Base-by-base conservation (phyloP, 148 eudicot species). In the Suaeda aralocaspica region DNA sequence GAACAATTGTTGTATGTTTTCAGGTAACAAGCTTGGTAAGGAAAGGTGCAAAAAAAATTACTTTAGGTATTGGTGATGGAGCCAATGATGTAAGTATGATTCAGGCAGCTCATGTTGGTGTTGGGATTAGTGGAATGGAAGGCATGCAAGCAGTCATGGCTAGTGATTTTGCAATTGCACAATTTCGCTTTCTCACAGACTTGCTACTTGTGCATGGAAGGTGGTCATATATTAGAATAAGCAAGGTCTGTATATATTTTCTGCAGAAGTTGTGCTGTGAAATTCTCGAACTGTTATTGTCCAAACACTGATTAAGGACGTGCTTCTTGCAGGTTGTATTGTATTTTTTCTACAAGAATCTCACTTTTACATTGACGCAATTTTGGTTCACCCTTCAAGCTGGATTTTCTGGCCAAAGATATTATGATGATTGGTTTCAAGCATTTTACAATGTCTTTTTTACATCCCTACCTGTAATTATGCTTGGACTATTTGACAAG, bases 81-180 rank as follows among this genome's bases (percentile, higher is more conserved):
- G 95, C 97, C 61, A 89, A 91, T 70, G 95, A 91, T 80, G 96
- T 88, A 36, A 91, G 93, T 68, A 88, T 84, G 98, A 93, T 93
- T 76, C 98, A 93, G 83, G 98, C 98, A 5, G 98, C 98, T 77
- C 98, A 93, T 86, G 95, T 93, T 70, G 98, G 98, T 65, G 95
- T 93, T 64, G 98, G 98, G 61, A 93, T 93, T 66, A 93, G 98
- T 83, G 98, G 98, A 46, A 56, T 85, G 78, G 98, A 93, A 84
- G 98, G 98, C 71, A 93, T 93, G 98, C 98, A 93, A 77, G 98
- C 98, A 15, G 98, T 93, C 55, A 90, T 93, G 98, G 98, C 98
- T 58, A 91, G 96, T 76, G 98, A 93, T 83, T 93, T 93, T 74
- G 98, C 98, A 71, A 93, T 93, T 73, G 98, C 95, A 53, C 98